Evolutionary conservation across 768 basidiomycete genomes (phyloP).

Genomic region (Lactarius tabidus): DNA sequence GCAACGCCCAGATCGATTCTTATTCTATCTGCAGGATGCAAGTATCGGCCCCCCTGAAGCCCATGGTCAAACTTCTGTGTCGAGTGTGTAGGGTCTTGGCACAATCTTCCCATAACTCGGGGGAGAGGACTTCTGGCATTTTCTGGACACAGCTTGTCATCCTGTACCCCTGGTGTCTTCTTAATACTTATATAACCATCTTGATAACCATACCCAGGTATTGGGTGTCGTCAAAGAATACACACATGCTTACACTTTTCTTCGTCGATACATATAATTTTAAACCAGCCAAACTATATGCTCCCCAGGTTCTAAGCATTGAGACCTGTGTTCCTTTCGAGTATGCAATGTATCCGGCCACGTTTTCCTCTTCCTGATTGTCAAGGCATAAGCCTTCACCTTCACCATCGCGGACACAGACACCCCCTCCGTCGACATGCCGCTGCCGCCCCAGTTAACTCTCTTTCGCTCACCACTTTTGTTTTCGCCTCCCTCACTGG

Average conservation of each 20-base stretch:
- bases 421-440: conserved; percentile 20
- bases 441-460: conserved; percentile 26
- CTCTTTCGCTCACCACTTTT: too few species aligned
- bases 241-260: conserved; percentile 70
- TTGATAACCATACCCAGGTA: background rate
- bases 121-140: background rate
- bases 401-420: conserved; percentile 20
- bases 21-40: too few species aligned
- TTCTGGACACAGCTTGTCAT: too few species aligned
- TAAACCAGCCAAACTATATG: conserved; percentile 51
- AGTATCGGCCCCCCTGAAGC: background rate
- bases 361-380: conserved; percentile 52
- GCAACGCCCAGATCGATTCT: too few species aligned
- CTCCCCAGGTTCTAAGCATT: conserved; percentile 48
- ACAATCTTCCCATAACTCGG: too few species aligned
- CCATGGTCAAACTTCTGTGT: background rate
- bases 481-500: too few species aligned
- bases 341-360: conserved; percentile 34
- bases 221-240: background rate
- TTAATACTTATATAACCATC: too few species aligned
- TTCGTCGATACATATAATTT: conserved; percentile 64
- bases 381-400: conserved; percentile 50
- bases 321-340: too few species aligned
- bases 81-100: background rate
- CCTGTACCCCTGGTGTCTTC: background rate